Conservation (phyloP, 192 early-diverging fungal species). For the Endogone sp. region DNA sequence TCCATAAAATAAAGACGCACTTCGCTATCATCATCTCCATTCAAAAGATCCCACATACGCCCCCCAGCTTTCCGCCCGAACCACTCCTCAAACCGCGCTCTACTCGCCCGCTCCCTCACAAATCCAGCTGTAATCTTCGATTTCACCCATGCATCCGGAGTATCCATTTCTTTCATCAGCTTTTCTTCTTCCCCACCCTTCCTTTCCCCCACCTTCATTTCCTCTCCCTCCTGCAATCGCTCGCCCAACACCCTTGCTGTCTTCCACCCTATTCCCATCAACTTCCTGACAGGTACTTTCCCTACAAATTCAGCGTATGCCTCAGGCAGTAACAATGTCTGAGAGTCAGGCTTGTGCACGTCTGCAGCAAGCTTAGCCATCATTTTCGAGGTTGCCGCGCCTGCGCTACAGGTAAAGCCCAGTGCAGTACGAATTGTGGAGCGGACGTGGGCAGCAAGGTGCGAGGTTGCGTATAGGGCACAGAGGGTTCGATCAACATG, state of each 20-base stretch:
- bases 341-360: constrained; percentile 27
- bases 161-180: background rate
- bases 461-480: constrained; percentile 10
- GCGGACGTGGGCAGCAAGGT: constrained; percentile 23
- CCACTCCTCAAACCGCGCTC: constrained; percentile 8
- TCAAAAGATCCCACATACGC: constrained; percentile 11
- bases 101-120: background rate
- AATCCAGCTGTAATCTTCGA: constrained; percentile 3
- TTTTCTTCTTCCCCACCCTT: background rate
- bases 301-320: background rate
- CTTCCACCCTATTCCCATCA: constrained; percentile 15
- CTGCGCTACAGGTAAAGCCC: constrained; percentile 32
- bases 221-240: background rate
- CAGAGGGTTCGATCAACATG: background rate
- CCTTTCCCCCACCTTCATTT: background rate
- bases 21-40: constrained; percentile 19
- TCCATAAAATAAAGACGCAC: background rate
- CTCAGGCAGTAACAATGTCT: constrained; percentile 18
- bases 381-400: constrained; percentile 28
- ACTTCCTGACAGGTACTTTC: background rate
- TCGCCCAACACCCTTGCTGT: background rate
- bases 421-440: background rate
- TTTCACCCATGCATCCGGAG: constrained; percentile 5
- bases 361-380: constrained; percentile 33
- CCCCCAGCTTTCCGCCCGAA: constrained; percentile 1